Evolutionary conservation across 1,139 yeast genomes (phyloP), one percentile per base, ranked within the genome.

Genomic region (Lodderomyces parapsilosis): DNA sequence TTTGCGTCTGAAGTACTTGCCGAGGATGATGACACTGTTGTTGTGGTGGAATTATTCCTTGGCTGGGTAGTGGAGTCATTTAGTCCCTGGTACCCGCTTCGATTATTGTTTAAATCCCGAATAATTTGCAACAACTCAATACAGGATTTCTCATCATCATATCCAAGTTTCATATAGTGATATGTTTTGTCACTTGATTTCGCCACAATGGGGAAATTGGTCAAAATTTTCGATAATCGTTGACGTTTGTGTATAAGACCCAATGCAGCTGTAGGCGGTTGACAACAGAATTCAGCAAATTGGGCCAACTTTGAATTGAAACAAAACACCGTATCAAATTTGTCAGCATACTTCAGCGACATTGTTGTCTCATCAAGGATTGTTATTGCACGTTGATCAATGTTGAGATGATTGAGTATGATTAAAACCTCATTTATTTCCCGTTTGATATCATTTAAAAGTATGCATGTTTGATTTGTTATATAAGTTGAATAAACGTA

Each of bases 341-440:
- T 47, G 15, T 47, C 38, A 17, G 44, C 42, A 49, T 58, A 63
- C n/a, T 33, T 28, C 10, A 27, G 10, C 49, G 35, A 40, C 54
- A 52, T 6, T 40, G 39, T 6, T 31, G 40, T 33, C 59, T 50
- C 34, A 47, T 69, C 75, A 11, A 71, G 43, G 23, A 71, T 55
- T 2, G 60, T 51, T 11, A 70, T 53, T n/a, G 50, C 49, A 10
- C 50, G 50, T 36, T 62, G 65, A 32, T 60, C 55, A n/a, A 70
- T 51, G 2, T 54, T 48, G 36, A 69, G 58, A 40, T 67, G 59
- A 41, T 61, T 62, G 20, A 68, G 44, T 6, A 68, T 66, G 23
- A 71, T 55, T 11, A 69, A 55, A 8, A 70, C 55, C 47, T 71
- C 77, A 51, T 71, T 71, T 18, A 66, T 51, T 44, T 71, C 74